Conservation (phyloP, 257 asterid species). For the Orobanche coerulescens region DNA sequence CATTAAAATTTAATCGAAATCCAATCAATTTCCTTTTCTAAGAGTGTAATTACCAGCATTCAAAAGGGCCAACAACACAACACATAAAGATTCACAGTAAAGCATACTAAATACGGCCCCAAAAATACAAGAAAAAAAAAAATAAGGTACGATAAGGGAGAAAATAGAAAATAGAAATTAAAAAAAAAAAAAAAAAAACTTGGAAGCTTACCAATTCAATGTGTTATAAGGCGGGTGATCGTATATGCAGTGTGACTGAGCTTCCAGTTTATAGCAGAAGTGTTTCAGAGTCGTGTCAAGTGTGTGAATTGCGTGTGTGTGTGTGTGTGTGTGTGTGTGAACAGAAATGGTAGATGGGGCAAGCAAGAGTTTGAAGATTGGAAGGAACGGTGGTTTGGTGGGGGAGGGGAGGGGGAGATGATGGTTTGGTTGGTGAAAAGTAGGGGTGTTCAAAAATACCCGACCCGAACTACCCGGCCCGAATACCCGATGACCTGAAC, state of each 20-base stretch:
- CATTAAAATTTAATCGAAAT: neutral
- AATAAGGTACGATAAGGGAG: neutral
- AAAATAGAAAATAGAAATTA: no score
- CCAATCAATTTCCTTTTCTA: neutral
- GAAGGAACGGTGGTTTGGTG: no score
- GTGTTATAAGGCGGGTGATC: neutral
- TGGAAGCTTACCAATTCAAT: slow-evolving; percentile 22
- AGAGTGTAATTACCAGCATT: neutral
- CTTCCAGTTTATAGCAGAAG: neutral
- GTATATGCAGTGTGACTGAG: neutral
- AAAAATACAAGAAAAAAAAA: neutral
- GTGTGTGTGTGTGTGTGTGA: neutral
- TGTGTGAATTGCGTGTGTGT: neutral
- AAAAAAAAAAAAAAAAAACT: neutral
- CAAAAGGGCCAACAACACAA: neutral
- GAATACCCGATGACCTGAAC: no score
- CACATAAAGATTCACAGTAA: neutral
- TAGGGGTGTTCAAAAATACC: no score
- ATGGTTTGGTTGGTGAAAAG: no score
- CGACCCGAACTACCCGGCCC: no score
- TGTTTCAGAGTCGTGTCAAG: neutral
- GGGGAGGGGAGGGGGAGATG: no score
- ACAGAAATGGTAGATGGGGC: neutral
- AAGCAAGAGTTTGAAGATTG: neutral
- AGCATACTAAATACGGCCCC: neutral